Evolutionary conservation across 2,329 filamentous ascomycete species (phyloP).

Genomic region (Penicillium frequentans): DNA sequence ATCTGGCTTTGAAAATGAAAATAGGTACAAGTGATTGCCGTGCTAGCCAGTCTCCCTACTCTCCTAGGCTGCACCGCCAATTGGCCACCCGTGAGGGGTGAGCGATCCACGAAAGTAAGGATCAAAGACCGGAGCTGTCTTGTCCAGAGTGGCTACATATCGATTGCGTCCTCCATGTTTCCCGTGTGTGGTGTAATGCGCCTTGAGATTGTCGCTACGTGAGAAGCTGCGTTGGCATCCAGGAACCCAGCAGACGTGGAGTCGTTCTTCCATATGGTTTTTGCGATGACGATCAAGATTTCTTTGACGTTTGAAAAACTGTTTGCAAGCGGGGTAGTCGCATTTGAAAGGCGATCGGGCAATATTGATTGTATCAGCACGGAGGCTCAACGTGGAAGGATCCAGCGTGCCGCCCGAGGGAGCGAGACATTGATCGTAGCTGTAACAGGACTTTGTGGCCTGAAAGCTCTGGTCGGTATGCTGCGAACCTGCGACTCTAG

Average conservation of each 20-base stretch:
- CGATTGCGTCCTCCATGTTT: conserved; percentile 1
- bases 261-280: background rate
- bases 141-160: conserved; percentile 2
- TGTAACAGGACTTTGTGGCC: background rate
- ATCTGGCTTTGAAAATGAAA: no score
- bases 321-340: background rate
- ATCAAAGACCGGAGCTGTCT: background rate
- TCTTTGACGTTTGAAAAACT: background rate
- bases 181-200: background rate
- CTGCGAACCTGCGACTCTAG: background rate
- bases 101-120: background rate
- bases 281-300: background rate
- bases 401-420: background rate
- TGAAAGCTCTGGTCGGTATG: background rate
- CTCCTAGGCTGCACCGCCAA: no score
- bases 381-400: background rate
- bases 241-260: background rate
- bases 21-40: no score
- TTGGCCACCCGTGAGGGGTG: background rate
- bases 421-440: background rate
- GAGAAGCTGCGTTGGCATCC: background rate
- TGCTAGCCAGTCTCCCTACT: no score
- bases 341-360: background rate
- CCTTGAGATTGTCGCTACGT: background rate
- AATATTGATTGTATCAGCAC: background rate